phyloP scores from a whole-genome alignment of 2,329 filamentous ascomycete species.

The Calonectria multiphialidica region DNA sequence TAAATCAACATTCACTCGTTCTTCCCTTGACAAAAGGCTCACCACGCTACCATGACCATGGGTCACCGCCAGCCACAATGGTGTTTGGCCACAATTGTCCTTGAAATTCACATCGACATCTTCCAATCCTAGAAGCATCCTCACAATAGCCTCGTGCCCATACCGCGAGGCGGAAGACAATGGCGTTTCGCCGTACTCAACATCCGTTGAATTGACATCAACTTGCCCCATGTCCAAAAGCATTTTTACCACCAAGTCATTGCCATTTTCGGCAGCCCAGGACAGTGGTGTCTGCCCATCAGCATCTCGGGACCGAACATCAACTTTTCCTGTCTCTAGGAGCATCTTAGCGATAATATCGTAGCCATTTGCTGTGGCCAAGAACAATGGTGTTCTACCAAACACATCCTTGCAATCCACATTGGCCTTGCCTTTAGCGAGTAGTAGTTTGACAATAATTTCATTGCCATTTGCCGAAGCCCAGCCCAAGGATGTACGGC shows the following conservation, averaged over 20 bases:
- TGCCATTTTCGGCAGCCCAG: neutral
- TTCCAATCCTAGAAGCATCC: neutral
- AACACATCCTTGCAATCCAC: neutral
- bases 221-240: neutral
- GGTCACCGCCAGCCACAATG: neutral
- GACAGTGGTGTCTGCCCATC: neutral
- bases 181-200: neutral
- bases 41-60: neutral
- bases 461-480: neutral
- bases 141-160: neutral
- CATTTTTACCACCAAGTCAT: neutral
- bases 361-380: conserved; percentile 1
- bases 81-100: neutral
- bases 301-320: neutral
- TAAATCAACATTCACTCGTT: neutral
- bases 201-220: neutral
- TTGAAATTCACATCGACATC: neutral
- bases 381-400: neutral
- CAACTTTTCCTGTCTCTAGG: neutral
- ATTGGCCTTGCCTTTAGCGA: neutral
- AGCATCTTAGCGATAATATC: neutral
- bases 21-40: neutral
- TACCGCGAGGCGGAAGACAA: neutral
- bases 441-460: neutral
- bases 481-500: neutral